phyloP scores from a whole-genome alignment of 768 basidiomycete genomes.

The Amyloporia xantha region DNA sequence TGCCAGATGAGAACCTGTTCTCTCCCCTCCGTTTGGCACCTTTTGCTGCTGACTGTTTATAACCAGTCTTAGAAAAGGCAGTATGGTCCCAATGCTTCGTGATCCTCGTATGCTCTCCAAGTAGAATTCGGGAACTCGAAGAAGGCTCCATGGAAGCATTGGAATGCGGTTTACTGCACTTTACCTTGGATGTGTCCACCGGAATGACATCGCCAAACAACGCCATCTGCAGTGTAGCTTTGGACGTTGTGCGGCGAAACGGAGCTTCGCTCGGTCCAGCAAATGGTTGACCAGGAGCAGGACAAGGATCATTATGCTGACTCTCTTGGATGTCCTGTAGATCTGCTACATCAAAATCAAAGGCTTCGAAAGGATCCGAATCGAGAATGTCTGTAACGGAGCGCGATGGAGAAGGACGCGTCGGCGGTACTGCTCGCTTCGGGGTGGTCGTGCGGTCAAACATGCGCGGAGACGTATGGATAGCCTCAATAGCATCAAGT shows the following conservation, averaged over 20 bases:
- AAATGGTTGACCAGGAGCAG: constrained; percentile 31
- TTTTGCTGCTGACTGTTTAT: constrained; percentile 41
- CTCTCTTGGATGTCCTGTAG: constrained; percentile 45
- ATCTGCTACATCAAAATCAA: constrained; percentile 46
- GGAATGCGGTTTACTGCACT: constrained; percentile 16
- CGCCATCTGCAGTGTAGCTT: constrained; percentile 52
- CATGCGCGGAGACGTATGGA: constrained; percentile 30
- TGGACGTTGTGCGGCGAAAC: constrained; percentile 22
- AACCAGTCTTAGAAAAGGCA: constrained; percentile 74
- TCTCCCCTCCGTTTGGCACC: constrained; percentile 50
- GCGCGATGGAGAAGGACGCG: constrained; percentile 6
- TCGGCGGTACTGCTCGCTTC: constrained; percentile 15
- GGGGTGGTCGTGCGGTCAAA: constrained; percentile 14
- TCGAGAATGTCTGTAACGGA: constrained; percentile 37
- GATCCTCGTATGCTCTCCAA: constrained; percentile 30
- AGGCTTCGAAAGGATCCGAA: constrained; percentile 28
- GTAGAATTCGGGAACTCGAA: constrained; percentile 24
- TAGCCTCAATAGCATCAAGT: constrained; percentile 68
- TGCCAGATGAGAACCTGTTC: constrained; percentile 33
- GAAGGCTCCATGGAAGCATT: constrained; percentile 33
- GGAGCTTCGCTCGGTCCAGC: constrained; percentile 33
- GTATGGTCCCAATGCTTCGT: constrained; percentile 92
- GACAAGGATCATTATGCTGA: constrained; percentile 42
- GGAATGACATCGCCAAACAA: constrained; percentile 56
- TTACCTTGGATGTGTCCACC: constrained; percentile 26